Evolutionary conservation across 1,284 basidiomycete species (phyloP).

Genomic region (Melampsora larici-populina): DNA sequence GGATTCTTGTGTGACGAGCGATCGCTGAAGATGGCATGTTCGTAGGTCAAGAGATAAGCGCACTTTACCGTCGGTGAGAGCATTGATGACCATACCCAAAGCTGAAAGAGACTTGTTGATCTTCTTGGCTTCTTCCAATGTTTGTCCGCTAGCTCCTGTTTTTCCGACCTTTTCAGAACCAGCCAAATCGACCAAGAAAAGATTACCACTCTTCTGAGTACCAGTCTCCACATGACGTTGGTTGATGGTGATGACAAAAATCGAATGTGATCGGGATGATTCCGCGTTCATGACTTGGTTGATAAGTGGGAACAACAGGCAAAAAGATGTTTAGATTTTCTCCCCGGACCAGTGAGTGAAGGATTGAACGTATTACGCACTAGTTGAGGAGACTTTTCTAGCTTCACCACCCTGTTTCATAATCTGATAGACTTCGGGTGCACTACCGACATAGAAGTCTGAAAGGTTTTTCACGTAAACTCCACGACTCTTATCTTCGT

Average conservation of each 20-base stretch:
- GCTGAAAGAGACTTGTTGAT: slow-evolving; percentile 99
- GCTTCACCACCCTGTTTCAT: slow-evolving; percentile 93
- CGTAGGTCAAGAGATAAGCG: slow-evolving; percentile 46
- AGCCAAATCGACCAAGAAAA: slow-evolving; percentile 96
- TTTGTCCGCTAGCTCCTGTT: slow-evolving; percentile 97
- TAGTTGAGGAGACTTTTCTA: slow-evolving; percentile 89
- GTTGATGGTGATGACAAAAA: slow-evolving; percentile 95
- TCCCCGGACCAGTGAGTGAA: background rate
- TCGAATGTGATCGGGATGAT: slow-evolving; percentile 97
- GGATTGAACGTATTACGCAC: slow-evolving; percentile 59
- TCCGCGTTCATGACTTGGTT: slow-evolving; percentile 99
- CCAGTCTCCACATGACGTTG: slow-evolving; percentile 92
- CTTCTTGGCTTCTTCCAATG: slow-evolving; percentile 98
- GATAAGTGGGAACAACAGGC: background rate
- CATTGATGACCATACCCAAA: slow-evolving; percentile 99
- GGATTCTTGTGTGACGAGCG: background rate
- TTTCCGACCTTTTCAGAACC: slow-evolving; percentile 99
- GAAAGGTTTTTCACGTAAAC: slow-evolving; percentile 98
- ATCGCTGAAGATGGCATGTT: background rate
- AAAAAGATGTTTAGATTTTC: slow-evolving; percentile 2
- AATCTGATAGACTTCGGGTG: slow-evolving; percentile 96
- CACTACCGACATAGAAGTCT: slow-evolving; percentile 95
- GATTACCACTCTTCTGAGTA: slow-evolving; percentile 89
- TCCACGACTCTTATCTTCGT: slow-evolving; percentile 95
- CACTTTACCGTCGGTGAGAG: slow-evolving; percentile 92